Evolutionary conservation across 495 filamentous ascomycete genomes (phyloP), one percentile per base, ranked within the genome.

Genomic region (Emericellopsis terricola): DNA sequence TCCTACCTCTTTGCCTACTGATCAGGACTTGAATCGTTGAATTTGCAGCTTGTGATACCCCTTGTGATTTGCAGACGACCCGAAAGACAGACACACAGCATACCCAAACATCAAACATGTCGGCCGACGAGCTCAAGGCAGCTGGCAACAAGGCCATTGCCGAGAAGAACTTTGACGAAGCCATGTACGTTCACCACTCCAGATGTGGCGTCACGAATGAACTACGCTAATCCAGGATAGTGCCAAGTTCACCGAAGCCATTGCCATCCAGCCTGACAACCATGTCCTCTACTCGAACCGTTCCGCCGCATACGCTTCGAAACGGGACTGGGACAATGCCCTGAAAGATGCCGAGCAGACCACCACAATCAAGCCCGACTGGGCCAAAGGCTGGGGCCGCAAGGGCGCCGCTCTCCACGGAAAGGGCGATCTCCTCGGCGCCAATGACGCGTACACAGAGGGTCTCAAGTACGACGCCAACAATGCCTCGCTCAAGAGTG

Each of bases 211-310:
- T n/a, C n/a, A n/a, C n/a, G n/a, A n/a, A n/a, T n/a, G n/a, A n/a
- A n/a, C n/a, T n/a, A n/a, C n/a, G n/a, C n/a, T n/a, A n/a, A 29
- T 15, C 28, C 11, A 29, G 28, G 2, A 15, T 42, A 94, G 85
- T 52, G 78, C 84, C 38, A 86, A 93, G 50, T 97, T 97, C 60
- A 75, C 84, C 33, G 63, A 94, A 60, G 89, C 91, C 29, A 92
- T 97, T 47, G 76, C 69, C n/a, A 56, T 92, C 44, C 81, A 93
- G 31, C 72, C 89, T 15, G 51, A 52, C 39, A 96, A 97, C 55
- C 89, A 97, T 56, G 81, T 97, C 39, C 75, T 97, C 34, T 96
- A 89, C 66, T 94, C 87, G 45, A 97, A 97, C 59, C 76, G 89
- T 37, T 96, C 91, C 7, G 89, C 83, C 33, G 84, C 89, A n/a